Percentiles rank a stretch among this genome's conserved stretches.
These are phyloP conservation scores for Paraurostyla sp. DNA, from an alignment of 73 alveolate species.

Conservation along the genomic window DNA sequence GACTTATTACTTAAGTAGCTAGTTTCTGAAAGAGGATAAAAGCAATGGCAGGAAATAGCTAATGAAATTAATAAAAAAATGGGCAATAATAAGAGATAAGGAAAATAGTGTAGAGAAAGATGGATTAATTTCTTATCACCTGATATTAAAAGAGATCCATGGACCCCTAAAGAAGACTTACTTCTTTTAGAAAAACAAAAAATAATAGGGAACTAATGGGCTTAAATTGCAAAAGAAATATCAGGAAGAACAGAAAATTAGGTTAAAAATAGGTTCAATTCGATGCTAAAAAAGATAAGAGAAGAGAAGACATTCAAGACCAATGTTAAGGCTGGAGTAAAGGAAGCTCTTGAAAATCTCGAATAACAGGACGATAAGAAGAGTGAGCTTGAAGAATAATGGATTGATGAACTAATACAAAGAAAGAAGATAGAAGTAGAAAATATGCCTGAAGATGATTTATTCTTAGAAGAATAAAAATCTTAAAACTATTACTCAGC, in stretches of 20 bases:
- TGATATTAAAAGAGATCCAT: conserved; percentile 79
- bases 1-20: conserved; percentile 43
- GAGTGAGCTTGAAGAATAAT: conserved; percentile 14
- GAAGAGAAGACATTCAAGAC: conserved; percentile 54
- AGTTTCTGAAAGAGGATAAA: conserved; percentile 52
- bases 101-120: conserved; percentile 92
- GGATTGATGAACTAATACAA: conserved; percentile 32
- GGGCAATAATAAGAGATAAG: conserved; percentile 66
- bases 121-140: conserved; percentile 90
- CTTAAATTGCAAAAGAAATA: conserved; percentile 76
- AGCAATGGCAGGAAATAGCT: conserved; percentile 70
- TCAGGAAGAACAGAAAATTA: conserved; percentile 80
- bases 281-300: conserved; percentile 60
- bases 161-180: conserved; percentile 89
- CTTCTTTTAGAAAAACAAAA: conserved; percentile 73
- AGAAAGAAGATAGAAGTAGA: conserved; percentile 4
- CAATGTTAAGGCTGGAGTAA: conserved; percentile 3
- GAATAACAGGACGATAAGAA: conserved; percentile 6
- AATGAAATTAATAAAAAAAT: conserved; percentile 63
- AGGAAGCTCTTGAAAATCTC: conserved; percentile 19
- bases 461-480: background rate
- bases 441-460: conserved; percentile 32
- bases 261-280: conserved; percentile 74
- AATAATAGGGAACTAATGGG: conserved; percentile 85
- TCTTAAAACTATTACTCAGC: background rate